Evolutionary conservation across 2,329 filamentous ascomycete genomes (phyloP), one percentile per base, ranked within the genome.

Genomic region (Capronia coronata): DNA sequence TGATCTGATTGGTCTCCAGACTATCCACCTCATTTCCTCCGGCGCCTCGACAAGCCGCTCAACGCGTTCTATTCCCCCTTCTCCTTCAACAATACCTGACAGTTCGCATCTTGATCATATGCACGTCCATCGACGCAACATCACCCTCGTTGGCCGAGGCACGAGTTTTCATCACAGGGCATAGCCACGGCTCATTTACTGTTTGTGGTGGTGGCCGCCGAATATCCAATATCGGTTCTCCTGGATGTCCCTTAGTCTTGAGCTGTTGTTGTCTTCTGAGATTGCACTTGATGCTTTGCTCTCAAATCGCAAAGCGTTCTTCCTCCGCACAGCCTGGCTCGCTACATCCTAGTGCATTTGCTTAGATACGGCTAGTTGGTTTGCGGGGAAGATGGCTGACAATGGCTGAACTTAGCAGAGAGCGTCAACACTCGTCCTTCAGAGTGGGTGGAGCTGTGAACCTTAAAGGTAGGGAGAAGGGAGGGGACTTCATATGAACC

Each of bases 1-100:
- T 5, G n/a, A 13, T 41, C 19, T 46, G 32, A 46, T 46, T 46
- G 32, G 43, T 19, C 32, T 8, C 6, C 18, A n/a, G 35, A 39
- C 16, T 21, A 27, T 30, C 39, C 44, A 19, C 23, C 23, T 48
- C 44, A 52, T 52, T 48, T 52, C 44, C n/a, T 30, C 23, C 40
- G 23, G 39, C 49, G 22, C 39, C 44, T 35, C 22, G 23, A 18
- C 34, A n/a, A 14, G 27, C 40, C 29, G 40, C 43, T 23, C 25
- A 38, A 27, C 6, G 11, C n/a, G n/a, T n/a, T n/a, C n/a, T 39
- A 7, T 39, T 21, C 16, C 16, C 14, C 30, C 8, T 39, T 39
- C 37, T 9, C 6, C 27, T 37, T 44, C 47, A 27, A 50, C 35
- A 42, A 22, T 35, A 21, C 23, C 30, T 18, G 27, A 34, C 42